phyloP scores from a whole-genome alignment of 257 asterid genomes.

The Solanum peruvianum region DNA sequence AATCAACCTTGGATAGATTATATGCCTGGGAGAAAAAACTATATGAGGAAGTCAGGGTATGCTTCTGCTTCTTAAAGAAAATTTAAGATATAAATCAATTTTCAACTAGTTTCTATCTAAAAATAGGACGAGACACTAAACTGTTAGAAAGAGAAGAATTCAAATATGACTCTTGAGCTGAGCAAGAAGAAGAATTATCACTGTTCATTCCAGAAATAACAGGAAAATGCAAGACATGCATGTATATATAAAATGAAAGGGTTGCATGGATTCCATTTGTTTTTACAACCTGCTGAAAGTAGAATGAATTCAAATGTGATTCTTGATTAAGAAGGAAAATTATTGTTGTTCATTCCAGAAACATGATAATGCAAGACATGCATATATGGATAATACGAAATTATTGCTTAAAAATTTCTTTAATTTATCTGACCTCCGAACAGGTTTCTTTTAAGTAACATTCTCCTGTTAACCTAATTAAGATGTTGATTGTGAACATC shows the following conservation, averaged over 20 bases:
- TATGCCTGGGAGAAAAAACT: slow-evolving; percentile 97
- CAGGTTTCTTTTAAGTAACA: background rate
- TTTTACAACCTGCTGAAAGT: background rate
- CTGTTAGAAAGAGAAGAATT: background rate
- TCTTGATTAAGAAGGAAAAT: background rate
- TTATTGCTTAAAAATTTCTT: background rate
- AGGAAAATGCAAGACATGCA: background rate
- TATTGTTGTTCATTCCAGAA: background rate
- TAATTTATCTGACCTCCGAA: background rate
- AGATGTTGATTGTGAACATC: background rate
- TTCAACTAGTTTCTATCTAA: background rate
- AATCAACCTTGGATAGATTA: slow-evolving; percentile 76
- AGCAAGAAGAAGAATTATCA: background rate
- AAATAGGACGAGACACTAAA: background rate
- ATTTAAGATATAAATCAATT: background rate
- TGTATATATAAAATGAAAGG: background rate
- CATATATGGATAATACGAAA: background rate
- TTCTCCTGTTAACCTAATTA: background rate
- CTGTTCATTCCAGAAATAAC: background rate
- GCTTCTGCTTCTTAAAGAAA: slow-evolving; percentile 15
- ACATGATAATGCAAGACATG: background rate
- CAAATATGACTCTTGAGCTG: background rate
- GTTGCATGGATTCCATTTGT: background rate
- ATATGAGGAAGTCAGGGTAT: slow-evolving; percentile 88
- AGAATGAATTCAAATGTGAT: background rate